phyloP scores from a whole-genome alignment of 1,139 yeast species.

The Meyerozyma elateridarum region DNA sequence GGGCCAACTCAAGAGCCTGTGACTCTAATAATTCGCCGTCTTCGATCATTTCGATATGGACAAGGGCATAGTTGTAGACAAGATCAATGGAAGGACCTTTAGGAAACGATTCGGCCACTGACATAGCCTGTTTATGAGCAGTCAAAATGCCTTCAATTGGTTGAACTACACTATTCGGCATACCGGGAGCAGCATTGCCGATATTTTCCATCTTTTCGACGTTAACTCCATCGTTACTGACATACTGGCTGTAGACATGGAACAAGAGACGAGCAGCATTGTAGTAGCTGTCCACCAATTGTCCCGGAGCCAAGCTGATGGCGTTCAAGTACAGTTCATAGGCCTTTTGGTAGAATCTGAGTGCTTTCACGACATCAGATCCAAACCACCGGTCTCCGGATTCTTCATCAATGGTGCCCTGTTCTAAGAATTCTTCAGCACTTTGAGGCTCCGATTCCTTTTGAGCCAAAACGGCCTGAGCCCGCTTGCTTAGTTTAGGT shows the following conservation, averaged over 20 bases:
- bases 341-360: slow-evolving; percentile 51
- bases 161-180: slow-evolving; percentile 33
- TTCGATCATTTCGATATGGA: slow-evolving; percentile 46
- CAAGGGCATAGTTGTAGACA: slow-evolving; percentile 42
- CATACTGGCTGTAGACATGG: slow-evolving; percentile 43
- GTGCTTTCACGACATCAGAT: slow-evolving; percentile 48
- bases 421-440: slow-evolving; percentile 43
- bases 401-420: slow-evolving; percentile 48
- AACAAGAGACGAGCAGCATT: slow-evolving; percentile 46
- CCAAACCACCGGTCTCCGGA: slow-evolving; percentile 57
- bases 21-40: slow-evolving; percentile 10
- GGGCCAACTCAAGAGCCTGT: slow-evolving; percentile 16
- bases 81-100: slow-evolving; percentile 32
- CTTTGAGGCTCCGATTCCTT: slow-evolving; percentile 24
- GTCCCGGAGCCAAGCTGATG: slow-evolving; percentile 3
- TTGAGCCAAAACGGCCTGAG: slow-evolving; percentile 11
- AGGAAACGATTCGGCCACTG: slow-evolving; percentile 12
- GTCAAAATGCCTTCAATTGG: slow-evolving; percentile 27
- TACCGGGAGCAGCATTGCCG: slow-evolving; percentile 34
- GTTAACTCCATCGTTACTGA: slow-evolving; percentile 40
- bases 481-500: slow-evolving; percentile 17
- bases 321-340: slow-evolving; percentile 26
- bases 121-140: slow-evolving; percentile 37
- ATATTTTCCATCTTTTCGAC: slow-evolving; percentile 34
- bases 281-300: slow-evolving; percentile 36